phyloP scores from a whole-genome alignment of 2,329 filamentous ascomycete species.

The Trichoderma guizhouense region DNA sequence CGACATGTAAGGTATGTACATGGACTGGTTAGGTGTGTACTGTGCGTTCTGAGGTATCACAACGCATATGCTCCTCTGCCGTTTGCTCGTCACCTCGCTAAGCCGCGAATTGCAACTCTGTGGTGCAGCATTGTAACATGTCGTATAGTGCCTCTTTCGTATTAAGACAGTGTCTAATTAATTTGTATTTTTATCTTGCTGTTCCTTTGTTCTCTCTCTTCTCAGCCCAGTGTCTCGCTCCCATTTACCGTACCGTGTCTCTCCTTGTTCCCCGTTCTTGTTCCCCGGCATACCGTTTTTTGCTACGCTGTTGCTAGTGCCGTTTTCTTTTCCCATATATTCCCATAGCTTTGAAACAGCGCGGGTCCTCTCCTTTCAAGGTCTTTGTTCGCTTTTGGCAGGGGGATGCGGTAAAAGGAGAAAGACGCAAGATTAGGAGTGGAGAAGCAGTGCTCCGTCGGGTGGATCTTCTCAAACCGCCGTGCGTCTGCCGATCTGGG shows the following conservation, averaged over 20 bases:
- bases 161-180: not conserved
- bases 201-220: not conserved
- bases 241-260: not conserved
- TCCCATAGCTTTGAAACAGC: not conserved
- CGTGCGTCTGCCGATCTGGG: constrained; percentile 23
- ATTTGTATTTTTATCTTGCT: not conserved
- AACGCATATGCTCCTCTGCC: not conserved
- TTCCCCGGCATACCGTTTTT: not conserved
- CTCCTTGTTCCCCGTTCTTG: not conserved
- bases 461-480: constrained; percentile 14
- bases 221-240: not conserved
- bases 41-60: not conserved
- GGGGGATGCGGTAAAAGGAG: not conserved
- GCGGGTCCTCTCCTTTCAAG: constrained; percentile 2
- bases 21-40: not conserved
- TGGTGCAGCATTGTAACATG: not conserved
- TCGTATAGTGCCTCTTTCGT: not conserved
- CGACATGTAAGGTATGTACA: not conserved
- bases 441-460: not conserved
- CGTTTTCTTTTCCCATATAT: too few species aligned
- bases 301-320: not conserved
- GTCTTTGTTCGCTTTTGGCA: not conserved
- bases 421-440: constrained; percentile 14
- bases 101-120: not conserved
- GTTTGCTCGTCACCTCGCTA: not conserved